Percentiles rank a stretch among this genome's conserved stretches.
Evolutionary conservation across 768 basidiomycete genomes (phyloP).

Genomic region (Auriscalpium orientale): DNA sequence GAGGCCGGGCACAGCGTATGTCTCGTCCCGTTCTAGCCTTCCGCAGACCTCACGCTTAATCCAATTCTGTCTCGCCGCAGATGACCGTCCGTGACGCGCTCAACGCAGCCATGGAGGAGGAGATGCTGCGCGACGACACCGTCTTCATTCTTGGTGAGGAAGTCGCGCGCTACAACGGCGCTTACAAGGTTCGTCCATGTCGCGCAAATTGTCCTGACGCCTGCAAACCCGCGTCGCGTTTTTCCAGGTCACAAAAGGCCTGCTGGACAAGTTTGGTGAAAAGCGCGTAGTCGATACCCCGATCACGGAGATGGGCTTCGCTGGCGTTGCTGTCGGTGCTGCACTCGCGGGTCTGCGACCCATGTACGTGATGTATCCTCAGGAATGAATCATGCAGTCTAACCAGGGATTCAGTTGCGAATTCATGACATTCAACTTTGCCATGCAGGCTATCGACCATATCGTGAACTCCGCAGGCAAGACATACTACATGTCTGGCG

Average conservation of each 20-base stretch:
- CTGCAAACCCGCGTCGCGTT: too few species aligned
- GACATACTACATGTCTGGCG: conserved; percentile 99
- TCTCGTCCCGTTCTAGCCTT: conserved; percentile 28
- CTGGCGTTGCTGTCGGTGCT: conserved; percentile 91
- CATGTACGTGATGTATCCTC: conserved; percentile 43
- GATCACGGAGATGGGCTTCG: conserved; percentile 98
- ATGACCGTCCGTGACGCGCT: conserved; percentile 99
- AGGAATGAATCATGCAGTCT: conserved; percentile 6
- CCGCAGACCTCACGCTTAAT: conserved; percentile 14
- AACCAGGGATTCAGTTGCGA: conserved; percentile 63
- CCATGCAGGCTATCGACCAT: conserved; percentile 99
- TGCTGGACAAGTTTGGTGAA: conserved; percentile 98
- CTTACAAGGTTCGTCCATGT: conserved; percentile 66
- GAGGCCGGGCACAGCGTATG: conserved; percentile 42
- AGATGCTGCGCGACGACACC: conserved; percentile 92
- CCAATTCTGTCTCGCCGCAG: conserved; percentile 30
- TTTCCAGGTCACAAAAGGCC: conserved; percentile 87
- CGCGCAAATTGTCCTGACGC: neutral
- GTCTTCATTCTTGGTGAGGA: conserved; percentile 98
- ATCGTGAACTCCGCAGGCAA: conserved; percentile 99
- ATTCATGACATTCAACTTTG: conserved; percentile 99
- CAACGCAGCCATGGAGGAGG: conserved; percentile 98
- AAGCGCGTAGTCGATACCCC: conserved; percentile 96
- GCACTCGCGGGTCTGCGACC: conserved; percentile 93
- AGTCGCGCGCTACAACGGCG: conserved; percentile 96